Percentiles rank a stretch among this genome's conserved stretches.
These are phyloP conservation scores for Lachnellula hyalina DNA, from an alignment of 2,329 filamentous ascomycete genomes.

Conservation along the genomic window DNA sequence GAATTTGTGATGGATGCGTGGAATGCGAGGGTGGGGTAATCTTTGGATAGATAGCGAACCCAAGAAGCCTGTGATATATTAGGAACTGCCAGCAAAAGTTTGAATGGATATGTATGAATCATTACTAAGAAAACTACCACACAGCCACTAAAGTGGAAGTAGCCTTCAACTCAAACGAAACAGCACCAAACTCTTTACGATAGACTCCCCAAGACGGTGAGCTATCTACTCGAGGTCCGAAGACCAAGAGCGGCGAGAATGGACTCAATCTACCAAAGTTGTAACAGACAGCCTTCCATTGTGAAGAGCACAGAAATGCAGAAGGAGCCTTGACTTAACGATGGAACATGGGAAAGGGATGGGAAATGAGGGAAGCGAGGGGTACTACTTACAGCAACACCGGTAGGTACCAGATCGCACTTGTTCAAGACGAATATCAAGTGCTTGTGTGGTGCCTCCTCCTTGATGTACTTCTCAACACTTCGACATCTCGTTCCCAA, in stretches of 20 bases:
- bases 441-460: conserved; percentile 95
- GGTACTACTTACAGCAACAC: conserved; percentile 77
- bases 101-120: conserved; percentile 71
- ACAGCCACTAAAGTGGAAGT: conserved; percentile 57
- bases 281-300: conserved; percentile 94
- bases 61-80: conserved; percentile 68
- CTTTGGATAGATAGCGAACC: conserved; percentile 83
- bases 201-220: conserved; percentile 80
- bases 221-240: conserved; percentile 64
- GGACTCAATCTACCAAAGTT: conserved; percentile 92
- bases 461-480: conserved; percentile 87
- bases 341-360: conserved; percentile 29
- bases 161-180: conserved; percentile 97
- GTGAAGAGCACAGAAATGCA: conserved; percentile 50
- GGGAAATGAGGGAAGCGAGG: conserved; percentile 10
- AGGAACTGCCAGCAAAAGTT: conserved; percentile 28
- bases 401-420: conserved; percentile 86
- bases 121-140: conserved; percentile 97
- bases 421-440: conserved; percentile 87
- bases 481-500: conserved; percentile 84
- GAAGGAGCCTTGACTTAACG: conserved; percentile 89
- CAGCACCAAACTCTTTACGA: conserved; percentile 65
- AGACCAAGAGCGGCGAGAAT: conserved; percentile 58
- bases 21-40: conserved; percentile 91
- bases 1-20: conserved; percentile 92